These are phyloP conservation scores for Russula olivacea DNA, from an alignment of 768 basidiomycete genomes.

Conservation along the genomic window DNA sequence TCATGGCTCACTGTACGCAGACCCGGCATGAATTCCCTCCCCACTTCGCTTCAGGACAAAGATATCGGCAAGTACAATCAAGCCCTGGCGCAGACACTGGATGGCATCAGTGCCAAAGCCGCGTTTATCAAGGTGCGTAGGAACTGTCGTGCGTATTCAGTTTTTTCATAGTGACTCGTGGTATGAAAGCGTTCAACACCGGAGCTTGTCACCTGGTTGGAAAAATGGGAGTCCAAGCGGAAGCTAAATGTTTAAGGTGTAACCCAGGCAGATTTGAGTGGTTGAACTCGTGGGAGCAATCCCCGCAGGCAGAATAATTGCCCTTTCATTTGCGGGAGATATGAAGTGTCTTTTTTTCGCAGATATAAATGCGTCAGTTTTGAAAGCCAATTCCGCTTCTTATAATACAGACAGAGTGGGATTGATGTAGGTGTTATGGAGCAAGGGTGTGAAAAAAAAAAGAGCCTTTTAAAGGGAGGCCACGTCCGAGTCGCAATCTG, in stretches of 20 bases:
- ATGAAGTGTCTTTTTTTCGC: neutral
- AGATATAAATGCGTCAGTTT: conserved; percentile 8
- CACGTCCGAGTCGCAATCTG: neutral
- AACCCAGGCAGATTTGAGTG: neutral
- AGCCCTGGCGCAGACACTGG: conserved; percentile 21
- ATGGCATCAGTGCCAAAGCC: conserved; percentile 18
- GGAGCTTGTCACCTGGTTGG: conserved; percentile 21
- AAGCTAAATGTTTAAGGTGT: neutral
- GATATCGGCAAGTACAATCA: conserved; percentile 22
- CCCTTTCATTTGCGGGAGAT: neutral
- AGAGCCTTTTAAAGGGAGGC: neutral
- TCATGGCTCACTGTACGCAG: neutral
- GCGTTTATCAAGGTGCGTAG: conserved; percentile 19
- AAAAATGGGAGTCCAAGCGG: conserved; percentile 13
- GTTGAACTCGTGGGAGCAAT: neutral
- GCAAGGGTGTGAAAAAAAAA: neutral
- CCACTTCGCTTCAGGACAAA: conserved; percentile 10
- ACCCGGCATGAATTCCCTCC: neutral
- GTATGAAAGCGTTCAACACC: conserved; percentile 18
- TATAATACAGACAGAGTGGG: conserved; percentile 16
- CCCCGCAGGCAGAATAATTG: neutral
- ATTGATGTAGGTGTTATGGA: conserved; percentile 16
- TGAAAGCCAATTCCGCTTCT: conserved; percentile 9
- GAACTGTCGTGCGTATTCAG: neutral
- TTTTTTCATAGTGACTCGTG: neutral